Conservation (phyloP, 2,329 filamentous ascomycete species). For the Aspergillus melleus region DNA sequence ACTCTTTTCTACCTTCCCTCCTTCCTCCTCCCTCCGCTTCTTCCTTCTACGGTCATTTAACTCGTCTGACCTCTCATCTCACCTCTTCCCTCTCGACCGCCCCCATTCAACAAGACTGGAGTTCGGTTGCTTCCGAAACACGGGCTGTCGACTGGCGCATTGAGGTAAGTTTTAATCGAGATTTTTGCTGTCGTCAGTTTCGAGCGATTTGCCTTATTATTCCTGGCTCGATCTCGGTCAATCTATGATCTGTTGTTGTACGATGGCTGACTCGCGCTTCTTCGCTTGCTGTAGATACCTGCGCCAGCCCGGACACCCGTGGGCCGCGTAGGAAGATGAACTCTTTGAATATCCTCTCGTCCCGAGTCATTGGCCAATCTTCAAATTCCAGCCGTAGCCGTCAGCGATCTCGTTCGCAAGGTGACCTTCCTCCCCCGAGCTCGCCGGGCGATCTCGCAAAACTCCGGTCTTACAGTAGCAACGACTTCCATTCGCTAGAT, state of each 20-base stretch:
- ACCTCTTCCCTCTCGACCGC: slow-evolving; percentile 7
- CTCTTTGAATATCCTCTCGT: slow-evolving; percentile 90
- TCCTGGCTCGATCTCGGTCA: slow-evolving; percentile 15
- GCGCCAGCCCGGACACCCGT: slow-evolving; percentile 44
- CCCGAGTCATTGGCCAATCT: slow-evolving; percentile 69
- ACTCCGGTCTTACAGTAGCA: slow-evolving; percentile 45
- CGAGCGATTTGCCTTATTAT: slow-evolving; percentile 14
- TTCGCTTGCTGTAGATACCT: slow-evolving; percentile 30
- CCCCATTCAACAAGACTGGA: slow-evolving; percentile 9
- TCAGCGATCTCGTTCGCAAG: slow-evolving; percentile 56
- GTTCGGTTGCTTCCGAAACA: slow-evolving; percentile 22
- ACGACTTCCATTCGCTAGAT: slow-evolving; percentile 37
- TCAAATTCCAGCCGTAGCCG: slow-evolving; percentile 49
- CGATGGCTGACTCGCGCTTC: slow-evolving; percentile 19
- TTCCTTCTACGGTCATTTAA: not conserved
- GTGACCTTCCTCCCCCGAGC: slow-evolving; percentile 41
- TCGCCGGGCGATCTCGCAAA: slow-evolving; percentile 36
- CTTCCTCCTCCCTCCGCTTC: not conserved
- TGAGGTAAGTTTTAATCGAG: slow-evolving; percentile 31
- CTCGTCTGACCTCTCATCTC: not conserved
- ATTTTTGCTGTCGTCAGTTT: slow-evolving; percentile 1
- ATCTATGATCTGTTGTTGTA: slow-evolving; percentile 3
- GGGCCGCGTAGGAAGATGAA: slow-evolving; percentile 73
- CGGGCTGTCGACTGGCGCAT: slow-evolving; percentile 41
- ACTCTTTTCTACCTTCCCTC: not conserved